Percentiles rank a stretch among this genome's conserved stretches.
Conservation (phyloP, 345 rosid genomes). For the Rubroshorea leprosula region DNA sequence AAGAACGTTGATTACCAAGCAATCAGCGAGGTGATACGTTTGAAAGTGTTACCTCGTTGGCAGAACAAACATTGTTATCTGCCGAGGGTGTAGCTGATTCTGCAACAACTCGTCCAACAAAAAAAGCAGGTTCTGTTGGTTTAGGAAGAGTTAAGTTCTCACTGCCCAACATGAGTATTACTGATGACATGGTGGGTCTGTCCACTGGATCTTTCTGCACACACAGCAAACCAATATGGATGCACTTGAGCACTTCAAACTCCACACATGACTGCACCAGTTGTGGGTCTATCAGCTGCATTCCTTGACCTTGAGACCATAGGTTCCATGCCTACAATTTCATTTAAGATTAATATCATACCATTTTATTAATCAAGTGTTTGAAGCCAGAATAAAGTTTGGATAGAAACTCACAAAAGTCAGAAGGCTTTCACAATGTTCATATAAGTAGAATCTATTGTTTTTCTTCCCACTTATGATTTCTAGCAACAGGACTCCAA, state of each 20-base stretch:
- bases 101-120: not conserved
- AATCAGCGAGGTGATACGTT: constrained; percentile 11
- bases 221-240: constrained; percentile 20
- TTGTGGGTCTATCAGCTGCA: constrained; percentile 5
- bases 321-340: constrained; percentile 27
- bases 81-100: constrained; percentile 5
- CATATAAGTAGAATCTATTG: constrained; percentile 22
- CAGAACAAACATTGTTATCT: not conserved
- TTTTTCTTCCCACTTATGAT: constrained; percentile 34
- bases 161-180: constrained; percentile 21
- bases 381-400: not conserved
- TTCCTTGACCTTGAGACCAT: constrained; percentile 15
- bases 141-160: constrained; percentile 13
- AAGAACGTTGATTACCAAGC: too few relatives aligned
- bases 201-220: constrained; percentile 18
- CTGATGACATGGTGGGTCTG: constrained; percentile 15
- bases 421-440: constrained; percentile 23
- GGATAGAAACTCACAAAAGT: constrained; percentile 20
- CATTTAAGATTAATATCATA: not conserved
- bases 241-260: constrained; percentile 14
- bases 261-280: constrained; percentile 7
- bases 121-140: constrained; percentile 29
- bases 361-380: too few relatives aligned
- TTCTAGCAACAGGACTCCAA: constrained; percentile 37
- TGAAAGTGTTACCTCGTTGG: constrained; percentile 13